phyloP scores from a whole-genome alignment of 768 basidiomycete species.

The Tephrocybe sp. region DNA sequence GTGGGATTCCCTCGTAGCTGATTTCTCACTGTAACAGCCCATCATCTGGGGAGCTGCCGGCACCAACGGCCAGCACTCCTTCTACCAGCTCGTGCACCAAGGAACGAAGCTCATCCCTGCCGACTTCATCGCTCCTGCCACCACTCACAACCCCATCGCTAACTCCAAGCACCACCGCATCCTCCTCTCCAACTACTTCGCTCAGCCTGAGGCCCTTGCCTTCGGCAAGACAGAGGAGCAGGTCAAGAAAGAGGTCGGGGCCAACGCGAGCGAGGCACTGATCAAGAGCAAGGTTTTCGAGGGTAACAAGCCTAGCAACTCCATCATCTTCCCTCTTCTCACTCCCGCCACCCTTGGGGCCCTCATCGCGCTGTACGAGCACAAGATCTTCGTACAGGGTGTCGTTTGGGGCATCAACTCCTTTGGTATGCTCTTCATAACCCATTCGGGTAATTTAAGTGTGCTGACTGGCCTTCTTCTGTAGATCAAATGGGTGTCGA shows the following conservation, averaged over 20 bases:
- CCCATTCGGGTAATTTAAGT: not conserved
- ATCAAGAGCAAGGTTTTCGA: constrained; percentile 98
- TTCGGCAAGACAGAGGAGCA: constrained; percentile 96
- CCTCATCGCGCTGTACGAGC: constrained; percentile 90
- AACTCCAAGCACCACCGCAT: constrained; percentile 95
- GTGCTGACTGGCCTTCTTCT: not conserved
- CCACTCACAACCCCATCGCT: constrained; percentile 85
- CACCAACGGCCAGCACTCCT: constrained; percentile 99
- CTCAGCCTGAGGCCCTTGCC: constrained; percentile 95
- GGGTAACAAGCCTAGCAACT: constrained; percentile 96
- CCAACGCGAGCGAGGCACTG: constrained; percentile 75
- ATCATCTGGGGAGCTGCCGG: constrained; percentile 99
- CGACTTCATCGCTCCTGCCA: constrained; percentile 90
- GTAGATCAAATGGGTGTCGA: constrained; percentile 99
- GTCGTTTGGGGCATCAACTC: constrained; percentile 99
- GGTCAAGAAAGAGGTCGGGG: constrained; percentile 68
- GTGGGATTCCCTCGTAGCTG: not conserved
- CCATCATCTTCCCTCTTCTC: constrained; percentile 90
- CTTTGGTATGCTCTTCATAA: constrained; percentile 65
- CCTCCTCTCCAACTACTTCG: constrained; percentile 96
- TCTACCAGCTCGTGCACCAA: constrained; percentile 97
- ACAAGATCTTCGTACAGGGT: constrained; percentile 99
- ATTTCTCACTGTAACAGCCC: constrained; percentile 48
- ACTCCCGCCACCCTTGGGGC: constrained; percentile 90
- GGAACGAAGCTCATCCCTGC: constrained; percentile 91